Percentiles rank a stretch among this genome's conserved stretches.
These are phyloP conservation scores for Penicillium psychrosexuale DNA, from an alignment of 2,329 filamentous ascomycete genomes.

Conservation along the genomic window DNA sequence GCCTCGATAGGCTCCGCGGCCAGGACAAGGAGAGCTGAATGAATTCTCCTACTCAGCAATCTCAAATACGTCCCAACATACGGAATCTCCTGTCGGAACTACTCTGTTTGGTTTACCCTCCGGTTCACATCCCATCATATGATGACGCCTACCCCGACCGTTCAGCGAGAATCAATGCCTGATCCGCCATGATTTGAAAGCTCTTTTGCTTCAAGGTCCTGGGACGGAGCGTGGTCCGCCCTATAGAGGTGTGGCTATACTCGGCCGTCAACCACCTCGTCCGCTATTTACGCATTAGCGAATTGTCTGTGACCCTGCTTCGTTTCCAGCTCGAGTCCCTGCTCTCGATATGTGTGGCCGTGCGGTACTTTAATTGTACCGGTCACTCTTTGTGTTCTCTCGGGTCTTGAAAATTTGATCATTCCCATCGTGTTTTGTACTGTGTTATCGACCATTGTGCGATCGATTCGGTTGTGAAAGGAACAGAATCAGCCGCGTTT, in stretches of 20 bases:
- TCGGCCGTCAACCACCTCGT: background rate
- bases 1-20: conserved; percentile 36
- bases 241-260: background rate
- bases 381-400: background rate
- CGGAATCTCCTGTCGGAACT: background rate
- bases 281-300: background rate
- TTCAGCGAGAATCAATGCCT: background rate
- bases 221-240: background rate
- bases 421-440: too few species aligned
- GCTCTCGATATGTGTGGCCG: background rate
- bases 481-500: background rate
- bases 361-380: background rate
- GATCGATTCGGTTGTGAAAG: background rate
- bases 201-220: background rate
- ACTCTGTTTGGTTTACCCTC: background rate
- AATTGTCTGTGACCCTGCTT: background rate
- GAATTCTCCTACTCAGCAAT: background rate
- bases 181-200: background rate
- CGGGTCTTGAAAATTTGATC: background rate
- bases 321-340: background rate
- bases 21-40: conserved; percentile 29
- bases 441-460: background rate
- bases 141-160: background rate
- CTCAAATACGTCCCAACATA: background rate
- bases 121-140: background rate